phyloP scores from a whole-genome alignment of 179 eudicot genomes.

The Spergularia azorica region DNA sequence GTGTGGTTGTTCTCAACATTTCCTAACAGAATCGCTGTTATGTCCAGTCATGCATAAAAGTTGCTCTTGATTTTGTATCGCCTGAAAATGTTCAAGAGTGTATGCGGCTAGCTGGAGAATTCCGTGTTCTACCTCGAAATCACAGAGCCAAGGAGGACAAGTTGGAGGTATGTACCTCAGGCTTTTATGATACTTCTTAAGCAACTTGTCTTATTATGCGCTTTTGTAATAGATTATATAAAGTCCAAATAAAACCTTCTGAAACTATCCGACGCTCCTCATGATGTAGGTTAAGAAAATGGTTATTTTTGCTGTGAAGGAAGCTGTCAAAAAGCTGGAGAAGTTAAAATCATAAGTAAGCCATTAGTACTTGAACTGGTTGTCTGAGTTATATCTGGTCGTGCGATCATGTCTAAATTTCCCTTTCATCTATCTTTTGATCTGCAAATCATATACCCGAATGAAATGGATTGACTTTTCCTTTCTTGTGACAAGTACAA shows the following conservation, averaged over 20 bases:
- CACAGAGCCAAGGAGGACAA: slow-evolving; percentile 72
- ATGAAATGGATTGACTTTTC: too few species aligned
- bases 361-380: neutral
- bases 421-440: too few species aligned
- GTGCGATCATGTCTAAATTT: too few species aligned
- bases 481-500: too few species aligned
- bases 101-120: slow-evolving; percentile 58
- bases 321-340: slow-evolving; percentile 29
- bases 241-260: neutral
- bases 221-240: neutral
- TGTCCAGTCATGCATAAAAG: slow-evolving; percentile 71
- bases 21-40: neutral
- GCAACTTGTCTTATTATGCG: neutral
- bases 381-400: too few species aligned
- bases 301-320: slow-evolving; percentile 39
- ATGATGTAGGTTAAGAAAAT: slow-evolving; percentile 55
- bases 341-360: neutral
- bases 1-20: neutral
- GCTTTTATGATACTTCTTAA: neutral
- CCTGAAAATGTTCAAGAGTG: slow-evolving; percentile 65
- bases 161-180: slow-evolving; percentile 47
- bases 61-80: slow-evolving; percentile 74
- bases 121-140: slow-evolving; percentile 53
- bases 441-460: too few species aligned
- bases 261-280: neutral